Base-by-base conservation (phyloP, 1,139 yeast species). In the Sugiyamaella pinicola region DNA sequence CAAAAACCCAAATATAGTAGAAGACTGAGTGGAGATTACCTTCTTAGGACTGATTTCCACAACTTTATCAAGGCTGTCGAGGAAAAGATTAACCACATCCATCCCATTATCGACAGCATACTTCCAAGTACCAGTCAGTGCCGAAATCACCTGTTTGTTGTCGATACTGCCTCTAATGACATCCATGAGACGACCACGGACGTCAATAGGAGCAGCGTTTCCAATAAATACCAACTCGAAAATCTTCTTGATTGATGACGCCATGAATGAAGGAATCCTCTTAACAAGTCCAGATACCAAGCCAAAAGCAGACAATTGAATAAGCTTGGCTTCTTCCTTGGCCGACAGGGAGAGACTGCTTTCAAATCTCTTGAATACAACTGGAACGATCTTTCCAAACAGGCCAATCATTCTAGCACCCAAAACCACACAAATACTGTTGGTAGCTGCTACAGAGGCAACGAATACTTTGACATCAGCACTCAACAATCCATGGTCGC, bases 331-430 rank as follows among this genome's bases (percentile, higher is more conserved):
- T n/a, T 63, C 66, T 28, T 59, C 64, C 5, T 53, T 60, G 9
- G 64, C 63, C 8, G 59, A 53, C 13, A 13, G 13, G 8, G 37
- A 15, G 28, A 64, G 65, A n/a, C 74, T 65, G 13, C 66, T 60
- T 21, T 73, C 72, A 74, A 88, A 85, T 45, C 88, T 77, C 38
- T 74, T 72, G 56, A 89, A 76, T 7, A 88, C 76, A 12, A 88
- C 87, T 12, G 93, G 90, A 55, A 93, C 81, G 63, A 91, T 83
- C 69, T 84, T 85, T 29, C 96, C 88, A 76, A 89, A 88, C 64
- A 78, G 81, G 6, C 96, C 95, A 68, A 93, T 85, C 55, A 85
- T 78, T 64, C 89, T 87, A 24, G 95, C 93, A 45, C 99, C 99
- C 49, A 91, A 71, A 15, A 82, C 79, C 52, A 83, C 81, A 51